These are phyloP conservation scores for Claviceps maximensis DNA, from an alignment of 2,329 filamentous ascomycete species.

Conservation along the genomic window DNA sequence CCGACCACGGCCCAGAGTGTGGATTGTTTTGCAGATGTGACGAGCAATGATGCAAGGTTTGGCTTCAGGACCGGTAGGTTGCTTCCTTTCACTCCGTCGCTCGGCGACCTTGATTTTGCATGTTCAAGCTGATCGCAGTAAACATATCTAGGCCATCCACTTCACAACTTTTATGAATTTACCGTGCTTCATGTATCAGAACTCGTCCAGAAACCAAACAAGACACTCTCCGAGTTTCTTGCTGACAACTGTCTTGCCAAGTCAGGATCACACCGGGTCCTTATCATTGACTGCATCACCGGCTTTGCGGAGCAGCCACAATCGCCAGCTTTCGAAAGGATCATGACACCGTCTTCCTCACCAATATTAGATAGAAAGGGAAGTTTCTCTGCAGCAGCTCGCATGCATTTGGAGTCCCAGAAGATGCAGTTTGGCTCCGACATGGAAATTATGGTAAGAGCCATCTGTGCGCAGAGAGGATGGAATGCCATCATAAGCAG, in stretches of 20 bases:
- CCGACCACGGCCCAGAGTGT: conserved; percentile 42
- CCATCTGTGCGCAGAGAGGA: conserved; percentile 60
- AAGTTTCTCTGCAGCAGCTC: conserved; percentile 29
- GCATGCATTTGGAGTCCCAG: conserved; percentile 44
- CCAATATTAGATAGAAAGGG: conserved; percentile 21
- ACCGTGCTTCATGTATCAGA: conserved; percentile 45
- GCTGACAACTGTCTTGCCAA: conserved; percentile 19
- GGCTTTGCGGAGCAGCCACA: conserved; percentile 33
- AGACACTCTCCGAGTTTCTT: conserved; percentile 35
- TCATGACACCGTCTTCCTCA: conserved; percentile 15
- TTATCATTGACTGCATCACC: conserved; percentile 52
- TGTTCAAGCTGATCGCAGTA: background rate
- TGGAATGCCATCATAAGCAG: conserved; percentile 62
- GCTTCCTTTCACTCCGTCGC: background rate
- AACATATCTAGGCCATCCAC: conserved; percentile 38
- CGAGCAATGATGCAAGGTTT: conserved; percentile 31
- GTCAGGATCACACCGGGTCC: conserved; percentile 24
- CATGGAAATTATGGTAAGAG: conserved; percentile 57
- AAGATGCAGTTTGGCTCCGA: conserved; percentile 48
- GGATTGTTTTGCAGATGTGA: conserved; percentile 33
- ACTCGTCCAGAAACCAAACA: conserved; percentile 34
- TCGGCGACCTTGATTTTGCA: background rate
- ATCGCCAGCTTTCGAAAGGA: conserved; percentile 32
- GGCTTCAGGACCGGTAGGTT: conserved; percentile 34
- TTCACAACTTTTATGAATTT: conserved; percentile 51